phyloP scores from a whole-genome alignment of 805 yeast species.

The Saccharomyces paradoxus region DNA sequence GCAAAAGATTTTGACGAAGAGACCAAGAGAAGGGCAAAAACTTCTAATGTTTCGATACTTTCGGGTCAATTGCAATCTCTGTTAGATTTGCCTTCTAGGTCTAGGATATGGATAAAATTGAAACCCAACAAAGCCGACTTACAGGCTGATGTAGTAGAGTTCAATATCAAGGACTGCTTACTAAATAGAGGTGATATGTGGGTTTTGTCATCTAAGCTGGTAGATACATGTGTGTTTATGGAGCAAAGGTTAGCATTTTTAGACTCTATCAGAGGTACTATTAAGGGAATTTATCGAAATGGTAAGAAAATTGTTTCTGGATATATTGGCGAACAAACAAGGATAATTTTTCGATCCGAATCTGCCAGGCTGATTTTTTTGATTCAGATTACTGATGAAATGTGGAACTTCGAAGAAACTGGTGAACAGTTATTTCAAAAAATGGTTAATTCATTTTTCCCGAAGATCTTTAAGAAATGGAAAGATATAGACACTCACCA shows the following conservation, averaged over 20 bases:
- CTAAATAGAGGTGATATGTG: conserved; percentile 91
- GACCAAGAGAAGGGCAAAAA: conserved; percentile 24
- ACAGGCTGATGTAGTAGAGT: conserved; percentile 67
- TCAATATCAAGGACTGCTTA: conserved; percentile 70
- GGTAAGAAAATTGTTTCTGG: conserved; percentile 71
- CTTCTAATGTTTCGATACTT: conserved; percentile 45
- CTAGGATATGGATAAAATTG: conserved; percentile 51
- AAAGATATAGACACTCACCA: conserved; percentile 81
- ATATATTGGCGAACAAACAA: conserved; percentile 65
- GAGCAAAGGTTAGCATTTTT: conserved; percentile 59
- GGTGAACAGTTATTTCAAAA: conserved; percentile 93
- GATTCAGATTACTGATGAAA: conserved; percentile 84
- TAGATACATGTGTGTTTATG: conserved; percentile 55
- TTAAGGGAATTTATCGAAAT: conserved; percentile 51
- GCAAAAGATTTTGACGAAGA: conserved; percentile 33
- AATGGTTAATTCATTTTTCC: conserved; percentile 84
- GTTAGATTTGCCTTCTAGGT: conserved; percentile 59
- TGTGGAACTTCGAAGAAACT: conserved; percentile 97
- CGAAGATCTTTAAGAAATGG: conserved; percentile 84
- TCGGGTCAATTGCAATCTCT: conserved; percentile 52
- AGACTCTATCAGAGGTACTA: conserved; percentile 52
- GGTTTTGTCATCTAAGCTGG: conserved; percentile 58
- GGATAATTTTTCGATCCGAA: conserved; percentile 81
- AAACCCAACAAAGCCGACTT: conserved; percentile 43
- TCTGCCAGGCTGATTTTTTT: conserved; percentile 76